Evolutionary conservation across 73 alveolate species (phyloP), one percentile per base, ranked within the genome.

Genomic region (Paraurostyla sp.): DNA sequence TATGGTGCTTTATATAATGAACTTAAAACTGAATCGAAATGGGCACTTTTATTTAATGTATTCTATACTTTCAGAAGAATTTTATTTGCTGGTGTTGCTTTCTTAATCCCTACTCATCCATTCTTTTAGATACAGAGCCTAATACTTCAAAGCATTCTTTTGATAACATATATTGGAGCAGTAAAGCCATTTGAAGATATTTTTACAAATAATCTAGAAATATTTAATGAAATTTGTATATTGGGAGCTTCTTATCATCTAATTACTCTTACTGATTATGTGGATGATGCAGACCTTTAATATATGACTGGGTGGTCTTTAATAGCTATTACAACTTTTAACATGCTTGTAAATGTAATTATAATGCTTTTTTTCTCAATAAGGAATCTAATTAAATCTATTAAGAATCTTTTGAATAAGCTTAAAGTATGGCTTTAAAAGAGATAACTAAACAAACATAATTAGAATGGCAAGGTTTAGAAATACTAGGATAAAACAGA

Each of bases 51-150:
- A 6, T 69, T 36, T 25, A 41, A 69, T 41, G 84, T 69, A 3
- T 3, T 69, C 3, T 69, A 41, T 25, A 42, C 23, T 2, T 18
- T 22, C 6, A 69, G 84, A 69, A 69, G 84, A 42, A n/a, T 38
- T 13, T 35, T 69, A 41, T 69, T 69, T 69, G 84, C 84, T n/a
- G 65, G 58, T 11, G 62, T 43, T n/a, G 84, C 84, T 38, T 7
- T 69, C 6, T 22, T 69, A 35, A 4, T 38, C 20, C 3, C 3
- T 35, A 27, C 4, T 18, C 25, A 16, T 69, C 58, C 84, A 3
- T 33, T 22, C 38, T 38, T 69, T 41, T 38, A 69, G 40, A 29
- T 69, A 4, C 38, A 69, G 35, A 18, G 43, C 6, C 23, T 69
- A 9, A 69, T 69, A 36, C 33, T 69, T 69, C 38, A n/a, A 15